Evolutionary conservation across 139 green algal genomes (phyloP), one percentile per base, ranked within the genome.

Genomic region (Coelastrella sp.): DNA sequence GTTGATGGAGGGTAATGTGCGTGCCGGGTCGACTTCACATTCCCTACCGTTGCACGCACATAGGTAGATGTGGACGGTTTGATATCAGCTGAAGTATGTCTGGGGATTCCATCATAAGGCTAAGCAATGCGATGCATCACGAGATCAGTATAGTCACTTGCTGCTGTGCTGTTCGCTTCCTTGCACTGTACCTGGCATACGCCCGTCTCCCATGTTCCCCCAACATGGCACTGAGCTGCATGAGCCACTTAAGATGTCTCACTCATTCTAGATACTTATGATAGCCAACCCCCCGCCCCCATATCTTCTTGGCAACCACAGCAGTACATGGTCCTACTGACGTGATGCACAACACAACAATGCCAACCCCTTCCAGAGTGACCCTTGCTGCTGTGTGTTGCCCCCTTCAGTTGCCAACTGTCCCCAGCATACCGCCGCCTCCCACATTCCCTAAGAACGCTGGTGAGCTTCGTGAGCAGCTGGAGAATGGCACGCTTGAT

Each of bases 401-500:
- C 2, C 13, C 16, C n/a, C 3, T 57, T 16, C 73, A 78, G 80
- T 3, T 32, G 60, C 64, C 61, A 1, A 4, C 6, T 60, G 58
- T 47, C 3, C 11, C 6, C 56, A 73, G 56, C 84, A 60, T 54
- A 17, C 2, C 71, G 17, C 14, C 20, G 5, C 57, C 61, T 78
- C 60, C 65, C 16, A 65, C 83, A 22, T 80, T 89, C 56, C 84
- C 84, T n/a, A 82, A 23, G 7, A 71, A 5, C 13, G 17, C 84
- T 4, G 65, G 74, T 58, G 87, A 85, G 65, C 78, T 91, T 23
- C 77, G 57, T 3, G 76, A 86, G 6, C 87, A 91, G 78, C 79
- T 91, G 65, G 77, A 91, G 54, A 66, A 17, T 7, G 88, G 88
- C 54, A 73, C 47, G 3, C 80, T 91, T n/a, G 79, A 68, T 58